Base-by-base conservation (phyloP, 2,329 filamentous ascomycete genomes). In the Colletotrichum somersetense region DNA sequence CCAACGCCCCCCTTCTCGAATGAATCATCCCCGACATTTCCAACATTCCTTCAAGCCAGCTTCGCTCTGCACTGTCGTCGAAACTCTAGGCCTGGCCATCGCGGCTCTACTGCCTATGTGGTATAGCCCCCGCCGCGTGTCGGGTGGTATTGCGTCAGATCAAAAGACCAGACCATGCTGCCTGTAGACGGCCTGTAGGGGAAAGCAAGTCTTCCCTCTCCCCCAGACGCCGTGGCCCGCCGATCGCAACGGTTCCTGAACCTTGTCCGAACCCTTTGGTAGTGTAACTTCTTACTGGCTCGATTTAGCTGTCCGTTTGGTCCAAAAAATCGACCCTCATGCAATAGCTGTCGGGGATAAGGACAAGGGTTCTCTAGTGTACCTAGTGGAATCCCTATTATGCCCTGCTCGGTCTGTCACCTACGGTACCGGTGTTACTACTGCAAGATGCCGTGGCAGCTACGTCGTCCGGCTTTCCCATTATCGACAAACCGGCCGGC, bases 201-300 rank as follows among this genome's bases (percentile, higher is more conserved):
- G 61, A 48, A 66, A 70, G 40, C 48, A 55, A 46, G 42, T 64
- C 61, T 56, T 46, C 35, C 44, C 35, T 40, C 14, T 50, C 35
- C 26, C 33, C 53, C 30, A 56, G 53, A 62, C 26, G 57, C n/a
- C 66, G 46, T 33, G 59, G 20, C 69, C 69, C 66, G 70, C 66
- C 55, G 59, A 72, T 70, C 61, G 35, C 55, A 72, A 55, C 66
- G 59, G 69, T 62, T 72, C 65, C 57, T 52, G 66, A 72, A 62
- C 66, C 69, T 59, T 64, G 65, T 63, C 68, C 50, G 52, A 68
- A 68, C 58, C 65, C 66, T 53, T 66, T 61, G 59, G 50, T 46
- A 48, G 1, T 18, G 12, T n/a, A 30, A 40, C 66, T 35, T 65
- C 12, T 48, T 44, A 64, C 59, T 72, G 66, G 66, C 35, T 50